Conservation (phyloP, 192 early-diverging fungal genomes). For the Pilobolus umbonatus region DNA sequence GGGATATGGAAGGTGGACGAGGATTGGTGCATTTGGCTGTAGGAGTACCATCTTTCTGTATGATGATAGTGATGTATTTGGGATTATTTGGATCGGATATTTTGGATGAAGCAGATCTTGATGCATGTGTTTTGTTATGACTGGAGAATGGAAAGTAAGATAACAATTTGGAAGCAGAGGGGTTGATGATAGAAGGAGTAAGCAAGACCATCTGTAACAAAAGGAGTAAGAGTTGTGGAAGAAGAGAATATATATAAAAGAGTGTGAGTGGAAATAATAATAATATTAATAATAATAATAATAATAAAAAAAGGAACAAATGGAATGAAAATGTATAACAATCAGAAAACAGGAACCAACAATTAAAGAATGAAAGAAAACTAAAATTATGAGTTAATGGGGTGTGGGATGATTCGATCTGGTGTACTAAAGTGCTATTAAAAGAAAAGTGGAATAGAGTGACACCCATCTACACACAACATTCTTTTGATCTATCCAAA, state of each 20-base stretch:
- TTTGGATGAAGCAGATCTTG: neutral
- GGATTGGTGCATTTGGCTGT: constrained; percentile 18
- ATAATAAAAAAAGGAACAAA: neutral
- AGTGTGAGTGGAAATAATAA: too few species aligned
- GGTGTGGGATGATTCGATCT: too few species aligned
- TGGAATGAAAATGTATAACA: neutral
- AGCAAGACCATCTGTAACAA: neutral
- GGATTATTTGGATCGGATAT: constrained; percentile 5
- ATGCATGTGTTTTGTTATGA: neutral
- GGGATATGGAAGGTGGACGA: neutral
- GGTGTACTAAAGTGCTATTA: too few species aligned
- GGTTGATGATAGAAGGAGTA: constrained; percentile 7
- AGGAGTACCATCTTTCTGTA: constrained; percentile 20
- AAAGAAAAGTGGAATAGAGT: too few species aligned
- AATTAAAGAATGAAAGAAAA: too few species aligned
- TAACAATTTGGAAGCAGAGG: constrained; percentile 11
- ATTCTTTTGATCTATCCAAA: too few species aligned
- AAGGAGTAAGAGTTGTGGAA: too few species aligned
- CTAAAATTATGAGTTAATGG: too few species aligned
- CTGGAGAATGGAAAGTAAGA: constrained; percentile 14
- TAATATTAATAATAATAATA: too few species aligned
- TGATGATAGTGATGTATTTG: constrained; percentile 15
- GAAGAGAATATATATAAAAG: too few species aligned
- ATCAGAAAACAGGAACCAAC: too few species aligned
- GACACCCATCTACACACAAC: too few species aligned